Conservation (phyloP, 345 rosid species). For the Schrenkiella parvula region DNA sequence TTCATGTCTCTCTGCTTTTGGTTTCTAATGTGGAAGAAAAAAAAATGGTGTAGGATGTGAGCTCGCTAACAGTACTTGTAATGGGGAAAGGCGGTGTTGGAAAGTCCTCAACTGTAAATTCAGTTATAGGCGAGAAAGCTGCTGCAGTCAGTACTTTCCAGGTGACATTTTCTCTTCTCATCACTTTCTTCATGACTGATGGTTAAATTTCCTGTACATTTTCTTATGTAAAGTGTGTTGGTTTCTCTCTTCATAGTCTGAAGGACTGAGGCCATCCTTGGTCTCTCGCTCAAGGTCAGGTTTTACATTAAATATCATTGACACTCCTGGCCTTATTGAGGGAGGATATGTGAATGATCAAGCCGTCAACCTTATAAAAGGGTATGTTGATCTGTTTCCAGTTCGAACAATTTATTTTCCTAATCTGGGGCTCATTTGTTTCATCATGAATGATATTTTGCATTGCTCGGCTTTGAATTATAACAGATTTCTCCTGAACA, state of each 20-base stretch:
- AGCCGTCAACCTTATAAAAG: constrained; percentile 65
- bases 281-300: constrained; percentile 75
- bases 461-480: not conserved
- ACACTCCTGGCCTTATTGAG: constrained; percentile 83
- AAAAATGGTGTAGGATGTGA: constrained; percentile 44
- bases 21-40: not conserved
- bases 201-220: not conserved
- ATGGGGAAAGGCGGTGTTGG: constrained; percentile 96
- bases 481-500: constrained; percentile 68
- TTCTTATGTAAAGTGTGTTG: constrained; percentile 13
- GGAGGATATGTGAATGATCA: constrained; percentile 84
- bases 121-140: constrained; percentile 69
- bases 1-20: not conserved
- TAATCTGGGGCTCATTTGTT: constrained; percentile 9
- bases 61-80: constrained; percentile 68
- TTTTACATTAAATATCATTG: constrained; percentile 67
- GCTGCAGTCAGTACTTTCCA: constrained; percentile 73
- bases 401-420: not conserved
- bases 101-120: constrained; percentile 82
- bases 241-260: constrained; percentile 40
- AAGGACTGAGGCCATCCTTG: constrained; percentile 64
- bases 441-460: constrained; percentile 16
- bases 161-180: constrained; percentile 34
- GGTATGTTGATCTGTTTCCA: constrained; percentile 36
- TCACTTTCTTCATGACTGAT: not conserved